Conservation (phyloP, 352 stramenopile species). For the Phytopythium aichiense region DNA sequence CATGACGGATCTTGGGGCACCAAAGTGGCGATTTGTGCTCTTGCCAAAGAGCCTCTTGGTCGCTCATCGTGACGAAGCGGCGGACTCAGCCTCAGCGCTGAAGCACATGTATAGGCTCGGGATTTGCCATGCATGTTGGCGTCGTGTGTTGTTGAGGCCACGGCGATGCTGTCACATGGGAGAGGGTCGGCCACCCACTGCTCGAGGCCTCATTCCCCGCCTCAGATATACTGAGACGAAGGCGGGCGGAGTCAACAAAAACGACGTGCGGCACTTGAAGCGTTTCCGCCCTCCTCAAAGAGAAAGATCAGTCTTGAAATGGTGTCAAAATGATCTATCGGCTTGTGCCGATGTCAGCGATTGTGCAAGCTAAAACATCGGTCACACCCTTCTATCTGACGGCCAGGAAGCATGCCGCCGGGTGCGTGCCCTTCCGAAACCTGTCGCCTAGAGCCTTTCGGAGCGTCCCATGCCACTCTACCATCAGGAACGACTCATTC, state of each 20-base stretch:
- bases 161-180: neutral
- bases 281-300: no score
- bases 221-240: neutral
- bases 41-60: no score
- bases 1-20: neutral
- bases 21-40: neutral
- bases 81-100: neutral
- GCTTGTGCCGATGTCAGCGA: no score
- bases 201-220: neutral
- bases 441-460: neutral
- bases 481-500: neutral
- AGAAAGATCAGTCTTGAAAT: no score
- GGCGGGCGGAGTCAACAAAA: no score
- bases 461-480: neutral
- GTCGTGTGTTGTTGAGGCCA: no score
- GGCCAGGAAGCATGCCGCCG: neutral
- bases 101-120: no score
- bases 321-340: no score
- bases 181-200: no score
- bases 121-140: no score
- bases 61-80: neutral
- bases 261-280: no score
- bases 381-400: neutral
- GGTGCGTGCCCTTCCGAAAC: neutral
- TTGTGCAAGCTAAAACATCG: no score